A percentile compares a stretch with the other conserved stretches of the same genome.
phyloP scores from a whole-genome alignment of 768 basidiomycete species.

The Xerocomellus chrysenteron region DNA sequence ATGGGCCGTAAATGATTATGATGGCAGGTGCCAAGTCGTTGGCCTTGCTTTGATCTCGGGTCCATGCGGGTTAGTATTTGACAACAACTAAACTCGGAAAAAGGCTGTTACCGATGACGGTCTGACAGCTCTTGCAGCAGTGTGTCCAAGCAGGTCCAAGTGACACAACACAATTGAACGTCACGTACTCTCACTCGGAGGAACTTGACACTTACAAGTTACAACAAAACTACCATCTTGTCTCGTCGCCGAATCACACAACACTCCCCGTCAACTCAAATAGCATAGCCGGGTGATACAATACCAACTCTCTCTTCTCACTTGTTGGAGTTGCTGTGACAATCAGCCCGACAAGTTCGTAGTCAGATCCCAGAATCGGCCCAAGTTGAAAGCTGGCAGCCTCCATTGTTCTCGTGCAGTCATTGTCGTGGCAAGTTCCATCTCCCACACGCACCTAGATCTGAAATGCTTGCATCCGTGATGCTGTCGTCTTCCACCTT shows the following conservation, averaged over 20 bases:
- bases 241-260: neutral
- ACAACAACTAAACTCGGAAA: neutral
- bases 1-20: neutral
- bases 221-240: neutral
- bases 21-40: slow-evolving; percentile 11
- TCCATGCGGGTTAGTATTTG: neutral
- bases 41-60: slow-evolving; percentile 23
- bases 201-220: neutral
- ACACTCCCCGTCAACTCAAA: neutral
- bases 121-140: neutral
- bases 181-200: neutral
- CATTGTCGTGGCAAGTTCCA: neutral
- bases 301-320: neutral
- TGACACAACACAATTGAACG: neutral
- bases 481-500: neutral
- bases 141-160: slow-evolving; percentile 5
- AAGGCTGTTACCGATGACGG: neutral
- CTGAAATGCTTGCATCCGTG: neutral
- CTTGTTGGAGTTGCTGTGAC: neutral
- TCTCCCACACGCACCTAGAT: neutral
- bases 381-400: neutral
- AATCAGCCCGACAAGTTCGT: neutral
- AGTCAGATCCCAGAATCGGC: neutral
- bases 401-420: slow-evolving; percentile 1
- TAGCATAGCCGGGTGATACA: neutral